Evolutionary conservation across 1,139 yeast species (phyloP), one percentile per base, ranked within the genome.

Genomic region (Wickerhamomyces sp.): DNA sequence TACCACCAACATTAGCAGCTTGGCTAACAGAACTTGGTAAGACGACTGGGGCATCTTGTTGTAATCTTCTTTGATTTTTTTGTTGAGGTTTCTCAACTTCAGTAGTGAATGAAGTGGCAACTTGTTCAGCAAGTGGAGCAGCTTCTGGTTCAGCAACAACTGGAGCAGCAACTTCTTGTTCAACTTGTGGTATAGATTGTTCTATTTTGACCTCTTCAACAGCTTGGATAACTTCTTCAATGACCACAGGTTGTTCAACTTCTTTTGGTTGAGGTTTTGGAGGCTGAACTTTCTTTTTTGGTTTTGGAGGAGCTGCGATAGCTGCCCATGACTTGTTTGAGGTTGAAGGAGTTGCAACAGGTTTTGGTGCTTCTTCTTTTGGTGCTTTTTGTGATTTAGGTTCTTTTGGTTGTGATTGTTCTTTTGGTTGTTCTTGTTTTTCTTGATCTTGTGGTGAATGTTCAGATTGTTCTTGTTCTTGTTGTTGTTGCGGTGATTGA

Each of bases 1-100:
- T 76, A 0, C 96, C 97, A 2, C 93, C 79, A 1, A 96, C 97
- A 14, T 96, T 96, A 42, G 88, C 84, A 6, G 87, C 66, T 58
- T 75, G 78, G 35, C 59, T 62, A 43, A 70, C 71, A 42, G 74
- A 65, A 37, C 74, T 65, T 54, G 93, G 93, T 60, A 85, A 76
- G 44, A 84, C 82, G 50, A 85, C 93, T 53, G 84, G 77, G 40
- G 71, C 72, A 35, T 71, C 73, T 55, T 61, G 81, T 69, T 66
- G 71, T 62, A 63, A 55, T 48, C 67, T 61, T 50, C 68, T 51
- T 56, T 54, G 57, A 44, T 46, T 43, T 48, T 48, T 51, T 38
- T 51, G 51, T 47, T 45, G 45, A 18, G 51, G 50, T 41, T 46
- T 44, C 18, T 42, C 43, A 37, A 48, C 47, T 43, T 48, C 48